phyloP scores from a whole-genome alignment of 2,329 filamentous ascomycete genomes.

The Aureobasidium mangrovei region DNA sequence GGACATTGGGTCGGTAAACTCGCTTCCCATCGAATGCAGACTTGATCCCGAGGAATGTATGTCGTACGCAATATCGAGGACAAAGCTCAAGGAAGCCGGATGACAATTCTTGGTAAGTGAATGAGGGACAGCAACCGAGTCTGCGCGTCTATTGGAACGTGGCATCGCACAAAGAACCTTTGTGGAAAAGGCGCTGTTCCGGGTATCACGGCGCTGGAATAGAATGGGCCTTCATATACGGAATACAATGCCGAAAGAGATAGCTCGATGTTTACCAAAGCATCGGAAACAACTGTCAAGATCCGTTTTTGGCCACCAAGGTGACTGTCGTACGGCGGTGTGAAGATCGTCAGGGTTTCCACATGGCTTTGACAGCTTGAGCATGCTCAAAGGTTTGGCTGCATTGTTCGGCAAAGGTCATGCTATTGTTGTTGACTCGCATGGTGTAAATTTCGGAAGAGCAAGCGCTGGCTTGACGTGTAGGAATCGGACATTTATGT shows the following conservation, averaged over 20 bases:
- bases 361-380: not conserved
- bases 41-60: conserved; percentile 3
- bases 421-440: not conserved
- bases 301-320: not conserved
- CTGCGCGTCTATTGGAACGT: conserved; percentile 2
- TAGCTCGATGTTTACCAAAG: not conserved
- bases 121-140: not conserved
- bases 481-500: conserved; percentile 4
- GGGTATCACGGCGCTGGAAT: not conserved
- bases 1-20: not conserved
- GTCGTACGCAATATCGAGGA: not conserved
- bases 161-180: not conserved
- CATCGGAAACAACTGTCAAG: not conserved
- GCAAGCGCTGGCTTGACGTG: conserved; percentile 6
- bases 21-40: not conserved
- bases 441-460: not conserved
- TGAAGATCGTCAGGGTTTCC: conserved; percentile 4
- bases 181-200: not conserved
- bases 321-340: not conserved
- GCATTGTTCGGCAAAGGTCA: not conserved
- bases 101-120: not conserved
- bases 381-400: conserved; percentile 1
- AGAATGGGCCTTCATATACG: not conserved
- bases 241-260: not conserved
- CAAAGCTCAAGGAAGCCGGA: not conserved